A percentile compares a stretch with the other conserved stretches of the same genome.
phyloP scores from a whole-genome alignment of 768 basidiomycete genomes.

The Artomyces pyxidatus region DNA sequence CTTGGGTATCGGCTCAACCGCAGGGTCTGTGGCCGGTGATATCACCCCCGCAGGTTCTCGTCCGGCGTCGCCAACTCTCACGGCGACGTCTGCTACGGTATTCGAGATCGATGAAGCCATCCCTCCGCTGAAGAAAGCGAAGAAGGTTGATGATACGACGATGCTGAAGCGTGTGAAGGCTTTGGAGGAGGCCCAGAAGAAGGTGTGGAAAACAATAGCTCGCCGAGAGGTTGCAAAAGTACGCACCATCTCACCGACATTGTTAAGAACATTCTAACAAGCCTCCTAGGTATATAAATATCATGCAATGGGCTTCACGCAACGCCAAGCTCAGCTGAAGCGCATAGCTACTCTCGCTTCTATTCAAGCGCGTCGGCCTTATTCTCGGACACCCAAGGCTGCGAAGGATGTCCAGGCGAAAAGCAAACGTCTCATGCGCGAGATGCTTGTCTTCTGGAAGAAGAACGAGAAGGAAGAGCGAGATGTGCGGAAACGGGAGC shows the following conservation, averaged over 20 bases:
- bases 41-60: constrained; percentile 61
- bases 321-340: constrained; percentile 61
- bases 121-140: constrained; percentile 67
- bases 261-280: neutral
- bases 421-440: constrained; percentile 83
- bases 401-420: constrained; percentile 80
- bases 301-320: constrained; percentile 55
- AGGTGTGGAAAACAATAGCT: constrained; percentile 88
- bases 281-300: constrained; percentile 68
- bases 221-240: constrained; percentile 80
- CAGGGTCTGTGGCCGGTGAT: constrained; percentile 55
- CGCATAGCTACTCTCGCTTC: constrained; percentile 70
- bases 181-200: constrained; percentile 77
- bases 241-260: constrained; percentile 8
- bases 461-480: constrained; percentile 97
- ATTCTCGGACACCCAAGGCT: constrained; percentile 64
- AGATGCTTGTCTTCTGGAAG: constrained; percentile 97
- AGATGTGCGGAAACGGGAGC: constrained; percentile 85
- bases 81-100: constrained; percentile 48
- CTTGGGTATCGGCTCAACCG: constrained; percentile 44
- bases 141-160: constrained; percentile 63
- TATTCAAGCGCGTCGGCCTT: constrained; percentile 71
- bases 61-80: constrained; percentile 56
- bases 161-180: constrained; percentile 70
- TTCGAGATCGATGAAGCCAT: constrained; percentile 66